phyloP scores from a whole-genome alignment of 352 stramenopile genomes.

The Globisporangium alternatum region DNA sequence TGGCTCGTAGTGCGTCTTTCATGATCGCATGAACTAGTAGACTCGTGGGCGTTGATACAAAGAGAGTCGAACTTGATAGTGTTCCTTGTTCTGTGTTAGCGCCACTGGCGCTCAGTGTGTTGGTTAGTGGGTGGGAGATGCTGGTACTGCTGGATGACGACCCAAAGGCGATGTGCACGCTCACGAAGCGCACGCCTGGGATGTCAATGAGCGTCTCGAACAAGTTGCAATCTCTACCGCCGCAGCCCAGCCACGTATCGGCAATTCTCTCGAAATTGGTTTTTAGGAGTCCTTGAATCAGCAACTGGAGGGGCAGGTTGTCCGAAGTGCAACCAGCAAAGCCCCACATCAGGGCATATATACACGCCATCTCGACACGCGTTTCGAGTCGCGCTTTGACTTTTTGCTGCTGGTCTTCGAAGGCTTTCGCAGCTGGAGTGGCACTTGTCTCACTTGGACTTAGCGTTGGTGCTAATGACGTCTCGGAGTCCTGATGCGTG shows the following conservation, averaged over 20 bases:
- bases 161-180: constrained; percentile 4
- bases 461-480: not conserved
- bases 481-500: constrained; percentile 7
- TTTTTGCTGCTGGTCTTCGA: not conserved
- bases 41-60: constrained; percentile 40
- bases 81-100: not conserved
- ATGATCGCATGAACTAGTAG: constrained; percentile 39
- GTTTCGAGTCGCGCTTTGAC: constrained; percentile 20
- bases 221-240: constrained; percentile 27
- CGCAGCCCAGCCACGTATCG: constrained; percentile 21
- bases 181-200: constrained; percentile 26
- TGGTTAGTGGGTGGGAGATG: not conserved
- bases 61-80: constrained; percentile 21
- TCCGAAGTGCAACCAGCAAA: constrained; percentile 29
- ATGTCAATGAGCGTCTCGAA: constrained; percentile 43
- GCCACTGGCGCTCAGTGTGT: not conserved
- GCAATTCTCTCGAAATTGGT: constrained; percentile 30
- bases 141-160: not conserved
- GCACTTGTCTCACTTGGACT: constrained; percentile 3
- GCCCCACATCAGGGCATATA: constrained; percentile 57
- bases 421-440: not conserved
- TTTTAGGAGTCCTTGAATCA: constrained; percentile 31
- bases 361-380: constrained; percentile 47
- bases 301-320: constrained; percentile 17
- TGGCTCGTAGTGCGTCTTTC: constrained; percentile 37